Evolutionary conservation across 148 eudicot genomes (phyloP).

Genomic region (Talinum fruticosum): DNA sequence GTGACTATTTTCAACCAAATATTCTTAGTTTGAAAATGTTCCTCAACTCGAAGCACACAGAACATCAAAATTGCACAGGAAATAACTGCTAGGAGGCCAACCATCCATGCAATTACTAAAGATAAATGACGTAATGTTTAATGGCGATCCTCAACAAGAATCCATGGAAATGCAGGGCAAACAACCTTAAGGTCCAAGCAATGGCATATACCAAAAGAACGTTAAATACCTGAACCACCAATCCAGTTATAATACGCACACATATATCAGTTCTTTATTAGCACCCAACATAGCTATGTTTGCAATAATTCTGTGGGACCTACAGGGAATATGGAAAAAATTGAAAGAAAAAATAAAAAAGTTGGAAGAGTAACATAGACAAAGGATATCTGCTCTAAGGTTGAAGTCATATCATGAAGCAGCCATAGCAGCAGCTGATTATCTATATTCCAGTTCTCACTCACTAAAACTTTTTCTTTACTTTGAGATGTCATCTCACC

Average conservation of each 20-base stretch:
- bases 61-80: background rate
- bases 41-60: constrained; percentile 1
- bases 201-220: background rate
- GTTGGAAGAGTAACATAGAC: background rate
- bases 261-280: background rate
- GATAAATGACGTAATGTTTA: background rate
- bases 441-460: background rate
- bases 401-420: background rate
- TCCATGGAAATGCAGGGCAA: background rate
- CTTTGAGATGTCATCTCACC: background rate
- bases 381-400: background rate
- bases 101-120: background rate
- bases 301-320: background rate
- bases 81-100: background rate
- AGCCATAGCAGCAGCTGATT: background rate
- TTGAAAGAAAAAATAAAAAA: no score
- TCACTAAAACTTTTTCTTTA: background rate
- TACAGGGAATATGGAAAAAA: no score
- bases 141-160: background rate
- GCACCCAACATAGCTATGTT: background rate
- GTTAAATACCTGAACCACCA: background rate
- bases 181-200: background rate
- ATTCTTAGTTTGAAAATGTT: background rate
- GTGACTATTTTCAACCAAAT: background rate
- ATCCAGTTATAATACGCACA: background rate